These are phyloP conservation scores for Fusarium sp. DNA, from an alignment of 2,329 filamentous ascomycete genomes.

Conservation along the genomic window DNA sequence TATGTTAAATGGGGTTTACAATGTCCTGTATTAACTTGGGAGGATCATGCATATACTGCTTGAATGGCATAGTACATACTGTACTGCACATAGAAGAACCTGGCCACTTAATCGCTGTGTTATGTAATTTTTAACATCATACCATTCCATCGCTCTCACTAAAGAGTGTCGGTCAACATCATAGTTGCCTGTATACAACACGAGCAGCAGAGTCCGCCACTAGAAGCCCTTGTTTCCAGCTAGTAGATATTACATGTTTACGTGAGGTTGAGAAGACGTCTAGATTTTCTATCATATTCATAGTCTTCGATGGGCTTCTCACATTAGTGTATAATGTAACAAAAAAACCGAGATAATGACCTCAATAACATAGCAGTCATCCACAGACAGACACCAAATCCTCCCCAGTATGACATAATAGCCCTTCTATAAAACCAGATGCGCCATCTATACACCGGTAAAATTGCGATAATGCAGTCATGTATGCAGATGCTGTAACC, in stretches of 20 bases:
- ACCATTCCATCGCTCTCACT: no score
- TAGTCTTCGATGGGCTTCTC: neutral
- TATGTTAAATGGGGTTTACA: no score
- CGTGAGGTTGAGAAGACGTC: slow-evolving; percentile 48
- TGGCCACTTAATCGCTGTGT: no score
- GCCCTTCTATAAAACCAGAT: neutral
- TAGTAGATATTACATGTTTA: neutral
- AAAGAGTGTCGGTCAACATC: no score
- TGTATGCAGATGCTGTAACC: neutral
- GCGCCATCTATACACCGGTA: slow-evolving; percentile 20
- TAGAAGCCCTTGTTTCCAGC: no score
- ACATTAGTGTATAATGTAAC: neutral
- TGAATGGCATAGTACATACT: no score
- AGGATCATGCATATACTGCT: no score
- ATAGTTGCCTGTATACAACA: no score
- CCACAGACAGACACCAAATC: neutral
- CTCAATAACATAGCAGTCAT: neutral
- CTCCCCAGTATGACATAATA: neutral
- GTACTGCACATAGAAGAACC: no score
- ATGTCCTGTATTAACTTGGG: no score
- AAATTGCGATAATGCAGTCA: neutral
- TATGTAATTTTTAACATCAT: no score
- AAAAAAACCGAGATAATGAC: neutral
- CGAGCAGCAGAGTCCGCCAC: no score
- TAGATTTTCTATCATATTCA: slow-evolving; percentile 2